These are phyloP conservation scores for Vanilla planifolia DNA, from an alignment of 106 monocot species.

Conservation along the genomic window DNA sequence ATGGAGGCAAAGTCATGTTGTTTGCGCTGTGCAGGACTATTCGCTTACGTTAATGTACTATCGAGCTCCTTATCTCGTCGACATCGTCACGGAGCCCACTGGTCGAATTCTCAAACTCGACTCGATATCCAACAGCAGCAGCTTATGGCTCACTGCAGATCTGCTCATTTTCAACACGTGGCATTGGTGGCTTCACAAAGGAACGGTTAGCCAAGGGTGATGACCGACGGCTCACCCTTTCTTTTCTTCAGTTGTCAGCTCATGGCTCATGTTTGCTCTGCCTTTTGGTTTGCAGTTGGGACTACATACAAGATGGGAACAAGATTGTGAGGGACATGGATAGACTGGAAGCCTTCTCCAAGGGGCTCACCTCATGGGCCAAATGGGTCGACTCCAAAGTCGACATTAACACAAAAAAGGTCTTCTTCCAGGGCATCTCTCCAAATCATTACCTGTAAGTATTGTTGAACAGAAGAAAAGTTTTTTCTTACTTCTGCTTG, in stretches of 20 bases:
- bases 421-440: constrained; percentile 87
- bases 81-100: constrained; percentile 25
- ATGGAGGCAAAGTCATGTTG: too few relatives aligned
- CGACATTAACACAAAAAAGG: constrained; percentile 40
- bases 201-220: constrained; percentile 11
- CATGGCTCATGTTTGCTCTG: too few relatives aligned
- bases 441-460: constrained; percentile 71
- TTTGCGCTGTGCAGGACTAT: constrained; percentile 28
- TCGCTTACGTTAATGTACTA: constrained; percentile 33
- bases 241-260: too few relatives aligned
- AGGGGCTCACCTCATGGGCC: constrained; percentile 70
- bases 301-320: constrained; percentile 53
- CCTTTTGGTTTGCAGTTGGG: constrained; percentile 28
- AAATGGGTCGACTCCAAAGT: constrained; percentile 73
- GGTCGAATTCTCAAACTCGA: constrained; percentile 49
- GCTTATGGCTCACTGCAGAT: constrained; percentile 32
- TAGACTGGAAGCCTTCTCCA: constrained; percentile 62
- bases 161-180: constrained; percentile 66
- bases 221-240: too few relatives aligned
- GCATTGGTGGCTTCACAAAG: constrained; percentile 54
- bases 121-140: constrained; percentile 30
- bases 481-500: too few relatives aligned
- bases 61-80: constrained; percentile 44
- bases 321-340: constrained; percentile 56
- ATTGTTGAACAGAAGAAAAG: background rate